Base-by-base conservation (phyloP, 1,139 yeast genomes). In the Nadsonia starkeyi-henricii region DNA sequence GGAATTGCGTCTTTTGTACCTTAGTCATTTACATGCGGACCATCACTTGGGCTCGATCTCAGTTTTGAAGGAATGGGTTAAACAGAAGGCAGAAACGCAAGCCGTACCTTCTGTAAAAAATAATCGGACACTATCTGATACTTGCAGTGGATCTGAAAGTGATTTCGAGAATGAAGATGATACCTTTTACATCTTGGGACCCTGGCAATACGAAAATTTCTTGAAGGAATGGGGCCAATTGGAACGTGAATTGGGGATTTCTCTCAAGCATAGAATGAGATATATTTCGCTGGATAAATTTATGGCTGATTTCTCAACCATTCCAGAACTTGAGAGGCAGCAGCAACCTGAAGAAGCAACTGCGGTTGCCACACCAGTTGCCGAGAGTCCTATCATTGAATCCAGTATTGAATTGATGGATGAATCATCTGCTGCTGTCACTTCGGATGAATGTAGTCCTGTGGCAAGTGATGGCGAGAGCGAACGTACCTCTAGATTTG, bases 11-110 rank as follows among this genome's bases (percentile, higher is more conserved):
- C 54, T 85, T 53, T 69, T 91, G 20, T 85, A 78, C 58, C 69
- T 93, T 50, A 84, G 95, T 56, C 99, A 93, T 68, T 69, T 91
- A 56, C 99, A 93, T 66, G 98, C 98, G 0, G 99, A 93, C 61
- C 99, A 93, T 62, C 97, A 91, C 62, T 67, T 91, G 45, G 99
- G 99, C 1, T 72, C 85, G 2, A 66, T 83, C 7, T 74, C 89
- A 2, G 64, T 91, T 12, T 71, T 91, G 33, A 72, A 72, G 42
- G 77, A 77, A 55, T 86, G 96, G 96, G 71, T 75, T 51, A 64
- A 69, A 23, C 59, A 56, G 12, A 62, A 63, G 49, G 47, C 54
- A 9, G 39, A 15, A 33, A n/a, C 17, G 15, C 39, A 33, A 33
- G 17, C 5, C 8, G 59, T 43, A 63, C 62, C 50, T 45, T 42